Percentiles rank a stretch among this genome's conserved stretches.
Evolutionary conservation across 345 rosid genomes (phyloP).

Genomic region (Camelina hispida): DNA sequence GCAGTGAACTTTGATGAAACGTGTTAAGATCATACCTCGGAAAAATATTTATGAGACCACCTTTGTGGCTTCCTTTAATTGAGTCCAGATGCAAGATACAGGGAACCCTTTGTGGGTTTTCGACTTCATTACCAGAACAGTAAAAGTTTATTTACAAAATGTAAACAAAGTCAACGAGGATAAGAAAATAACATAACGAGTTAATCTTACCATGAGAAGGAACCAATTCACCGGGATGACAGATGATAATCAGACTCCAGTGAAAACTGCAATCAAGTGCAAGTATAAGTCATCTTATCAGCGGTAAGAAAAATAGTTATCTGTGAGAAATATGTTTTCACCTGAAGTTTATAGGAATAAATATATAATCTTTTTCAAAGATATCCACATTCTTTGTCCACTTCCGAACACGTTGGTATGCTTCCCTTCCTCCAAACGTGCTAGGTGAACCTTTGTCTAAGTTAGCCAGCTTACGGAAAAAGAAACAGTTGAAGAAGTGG

Average conservation of each 20-base stretch:
- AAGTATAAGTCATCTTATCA: conserved; percentile 40
- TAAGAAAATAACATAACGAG: neutral
- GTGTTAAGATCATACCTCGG: conserved; percentile 62
- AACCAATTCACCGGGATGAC: conserved; percentile 88
- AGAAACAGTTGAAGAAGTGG: conserved; percentile 95
- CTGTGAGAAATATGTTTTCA: conserved; percentile 39
- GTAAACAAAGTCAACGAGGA: conserved; percentile 24
- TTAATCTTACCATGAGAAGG: conserved; percentile 58
- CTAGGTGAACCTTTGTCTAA: conserved; percentile 80
- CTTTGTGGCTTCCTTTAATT: conserved; percentile 87
- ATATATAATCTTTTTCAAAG: conserved; percentile 87
- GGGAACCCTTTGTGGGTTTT: conserved; percentile 56
- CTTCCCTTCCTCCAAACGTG: conserved; percentile 76
- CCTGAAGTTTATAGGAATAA: conserved; percentile 96
- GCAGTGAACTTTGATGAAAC: conserved; percentile 16
- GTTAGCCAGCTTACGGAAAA: conserved; percentile 96
- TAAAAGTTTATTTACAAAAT: conserved; percentile 7
- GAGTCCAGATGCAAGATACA: conserved; percentile 98
- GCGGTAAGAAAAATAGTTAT: neutral
- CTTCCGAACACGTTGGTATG: conserved; percentile 88
- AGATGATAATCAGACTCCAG: conserved; percentile 93
- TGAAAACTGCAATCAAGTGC: conserved; percentile 71
- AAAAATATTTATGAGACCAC: conserved; percentile 78
- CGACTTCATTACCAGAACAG: conserved; percentile 56
- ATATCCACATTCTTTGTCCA: conserved; percentile 95